These are phyloP conservation scores for Blastomyces silverae DNA, from an alignment of 2,329 filamentous ascomycete genomes.

Conservation along the genomic window DNA sequence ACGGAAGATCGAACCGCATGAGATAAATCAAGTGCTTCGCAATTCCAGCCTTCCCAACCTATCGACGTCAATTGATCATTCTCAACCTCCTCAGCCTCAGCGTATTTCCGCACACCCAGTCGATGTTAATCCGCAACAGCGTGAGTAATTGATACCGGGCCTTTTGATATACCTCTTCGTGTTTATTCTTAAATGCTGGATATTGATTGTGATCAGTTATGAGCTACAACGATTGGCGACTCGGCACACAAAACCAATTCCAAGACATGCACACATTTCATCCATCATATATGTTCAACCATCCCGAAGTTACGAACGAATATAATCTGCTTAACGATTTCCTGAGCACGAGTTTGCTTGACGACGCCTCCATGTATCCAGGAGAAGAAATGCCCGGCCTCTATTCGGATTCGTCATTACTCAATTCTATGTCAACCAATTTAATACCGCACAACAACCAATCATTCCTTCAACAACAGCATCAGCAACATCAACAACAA, in stretches of 20 bases:
- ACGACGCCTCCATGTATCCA: slow-evolving; percentile 67
- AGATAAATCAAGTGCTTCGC: slow-evolving; percentile 44
- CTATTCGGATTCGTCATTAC: slow-evolving; percentile 53
- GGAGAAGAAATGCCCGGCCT: slow-evolving; percentile 58
- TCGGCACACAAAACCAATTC: slow-evolving; percentile 70
- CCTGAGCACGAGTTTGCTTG: slow-evolving; percentile 80
- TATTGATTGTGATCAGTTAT: slow-evolving; percentile 52
- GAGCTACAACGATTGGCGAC: slow-evolving; percentile 73
- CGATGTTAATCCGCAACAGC: slow-evolving; percentile 62
- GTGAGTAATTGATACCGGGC: slow-evolving; percentile 50
- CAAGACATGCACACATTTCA: slow-evolving; percentile 94
- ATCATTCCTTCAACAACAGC: slow-evolving; percentile 31
- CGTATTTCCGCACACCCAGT: slow-evolving; percentile 59
- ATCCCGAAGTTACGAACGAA: slow-evolving; percentile 91
- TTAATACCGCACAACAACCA: slow-evolving; percentile 23
- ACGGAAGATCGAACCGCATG: slow-evolving; percentile 52
- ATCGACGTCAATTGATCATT: slow-evolving; percentile 38
- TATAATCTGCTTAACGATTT: slow-evolving; percentile 97
- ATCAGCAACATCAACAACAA: slow-evolving; percentile 32
- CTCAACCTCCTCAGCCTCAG: slow-evolving; percentile 61
- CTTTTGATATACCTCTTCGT: neutral
- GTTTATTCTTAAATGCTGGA: slow-evolving; percentile 10
- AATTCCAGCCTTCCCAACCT: slow-evolving; percentile 45
- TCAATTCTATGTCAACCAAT: slow-evolving; percentile 36
- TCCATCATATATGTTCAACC: slow-evolving; percentile 88